phyloP scores from a whole-genome alignment of 352 stramenopile species.

The Pythium utonaiense region DNA sequence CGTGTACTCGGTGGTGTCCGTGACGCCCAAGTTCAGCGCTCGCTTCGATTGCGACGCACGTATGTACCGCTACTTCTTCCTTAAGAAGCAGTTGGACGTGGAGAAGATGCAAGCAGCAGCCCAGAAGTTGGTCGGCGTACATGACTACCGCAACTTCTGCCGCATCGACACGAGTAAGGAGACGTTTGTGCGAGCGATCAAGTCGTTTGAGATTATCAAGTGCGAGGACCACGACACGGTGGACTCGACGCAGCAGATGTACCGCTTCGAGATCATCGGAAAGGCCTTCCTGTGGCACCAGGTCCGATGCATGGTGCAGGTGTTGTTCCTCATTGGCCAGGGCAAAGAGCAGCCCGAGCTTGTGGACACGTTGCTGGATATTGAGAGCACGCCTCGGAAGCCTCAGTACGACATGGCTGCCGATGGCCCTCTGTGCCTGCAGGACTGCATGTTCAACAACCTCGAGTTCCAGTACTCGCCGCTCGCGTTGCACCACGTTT shows the following conservation, averaged over 20 bases:
- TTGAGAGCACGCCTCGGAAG: conserved; percentile 81
- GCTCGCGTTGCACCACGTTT: conserved; percentile 69
- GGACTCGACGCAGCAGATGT: conserved; percentile 61
- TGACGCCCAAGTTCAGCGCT: conserved; percentile 91
- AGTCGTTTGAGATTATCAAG: conserved; percentile 78
- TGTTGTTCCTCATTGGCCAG: conserved; percentile 95
- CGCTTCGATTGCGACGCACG: conserved; percentile 92
- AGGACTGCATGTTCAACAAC: conserved; percentile 94
- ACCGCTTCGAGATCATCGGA: conserved; percentile 78
- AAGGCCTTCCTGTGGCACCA: conserved; percentile 99
- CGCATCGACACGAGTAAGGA: conserved; percentile 98
- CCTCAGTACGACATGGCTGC: conserved; percentile 94
- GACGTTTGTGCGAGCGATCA: conserved; percentile 91
- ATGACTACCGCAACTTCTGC: conserved; percentile 99
- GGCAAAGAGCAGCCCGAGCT: conserved; percentile 89
- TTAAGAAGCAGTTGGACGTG: conserved; percentile 63
- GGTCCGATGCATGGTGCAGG: conserved; percentile 97
- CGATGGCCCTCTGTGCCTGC: conserved; percentile 95
- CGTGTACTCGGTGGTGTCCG: conserved; percentile 79
- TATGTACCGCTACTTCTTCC: conserved; percentile 98
- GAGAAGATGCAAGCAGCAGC: conserved; percentile 88
- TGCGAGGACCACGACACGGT: conserved; percentile 40
- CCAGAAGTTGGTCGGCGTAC: conserved; percentile 87
- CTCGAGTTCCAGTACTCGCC: conserved; percentile 81
- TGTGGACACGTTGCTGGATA: conserved; percentile 90